Percentiles rank a stretch among this genome's conserved stretches.
These are phyloP conservation scores for Herpotrichia juniperi DNA, from an alignment of 2,329 filamentous ascomycete genomes.

Conservation along the genomic window DNA sequence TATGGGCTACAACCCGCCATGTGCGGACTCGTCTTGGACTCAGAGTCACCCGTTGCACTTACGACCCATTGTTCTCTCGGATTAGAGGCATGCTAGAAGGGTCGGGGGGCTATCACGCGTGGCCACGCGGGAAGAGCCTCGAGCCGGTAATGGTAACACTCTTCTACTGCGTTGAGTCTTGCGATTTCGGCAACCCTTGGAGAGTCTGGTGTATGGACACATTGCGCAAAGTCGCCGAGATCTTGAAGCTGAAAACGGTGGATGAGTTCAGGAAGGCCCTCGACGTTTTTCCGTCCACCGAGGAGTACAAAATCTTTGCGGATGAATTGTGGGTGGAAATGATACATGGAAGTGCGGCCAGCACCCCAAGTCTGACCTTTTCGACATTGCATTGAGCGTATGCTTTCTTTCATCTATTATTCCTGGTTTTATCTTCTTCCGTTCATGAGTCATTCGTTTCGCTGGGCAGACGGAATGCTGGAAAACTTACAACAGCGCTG, in stretches of 20 bases:
- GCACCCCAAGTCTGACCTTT: constrained; percentile 1
- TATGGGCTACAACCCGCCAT: constrained; percentile 22
- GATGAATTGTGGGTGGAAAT: constrained; percentile 23
- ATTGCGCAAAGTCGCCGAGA: constrained; percentile 10
- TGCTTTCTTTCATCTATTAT: not conserved
- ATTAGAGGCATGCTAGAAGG: constrained; percentile 15
- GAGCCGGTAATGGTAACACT: constrained; percentile 24
- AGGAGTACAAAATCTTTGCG: constrained; percentile 8
- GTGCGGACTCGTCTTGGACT: constrained; percentile 6
- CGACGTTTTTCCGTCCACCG: constrained; percentile 21
- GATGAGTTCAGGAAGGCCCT: constrained; percentile 25
- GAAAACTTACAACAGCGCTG: not conserved
- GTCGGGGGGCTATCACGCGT: constrained; percentile 15
- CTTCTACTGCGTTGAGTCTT: constrained; percentile 24
- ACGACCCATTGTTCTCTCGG: constrained; percentile 14
- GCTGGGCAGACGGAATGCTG: not conserved
- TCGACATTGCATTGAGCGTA: constrained; percentile 5
- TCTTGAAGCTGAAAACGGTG: constrained; percentile 20
- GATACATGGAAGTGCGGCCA: constrained; percentile 8
- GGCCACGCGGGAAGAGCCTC: constrained; percentile 23
- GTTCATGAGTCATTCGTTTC: not conserved
- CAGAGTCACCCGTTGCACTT: constrained; percentile 1
- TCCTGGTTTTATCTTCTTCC: not conserved
- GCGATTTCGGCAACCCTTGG: constrained; percentile 15
- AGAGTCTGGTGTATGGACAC: constrained; percentile 17